phyloP scores from a whole-genome alignment of 148 eudicot genomes.

The Polygonum maritimum region DNA sequence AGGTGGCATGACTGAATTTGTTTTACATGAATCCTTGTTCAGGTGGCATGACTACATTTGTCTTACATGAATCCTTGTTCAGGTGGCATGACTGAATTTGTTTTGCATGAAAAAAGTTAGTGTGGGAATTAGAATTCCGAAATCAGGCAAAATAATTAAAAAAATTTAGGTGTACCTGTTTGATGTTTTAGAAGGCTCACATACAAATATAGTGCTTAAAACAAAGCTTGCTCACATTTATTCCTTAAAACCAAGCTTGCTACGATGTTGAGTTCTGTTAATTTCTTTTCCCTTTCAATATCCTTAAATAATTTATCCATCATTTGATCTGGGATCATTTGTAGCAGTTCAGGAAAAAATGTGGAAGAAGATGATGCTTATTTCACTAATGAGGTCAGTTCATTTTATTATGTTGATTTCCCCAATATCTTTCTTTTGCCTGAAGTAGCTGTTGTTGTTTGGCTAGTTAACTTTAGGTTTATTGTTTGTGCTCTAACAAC shows the following conservation, averaged over 20 bases:
- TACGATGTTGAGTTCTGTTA: neutral
- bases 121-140: neutral
- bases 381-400: conserved; percentile 49
- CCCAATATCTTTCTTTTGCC: conserved; percentile 1
- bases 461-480: conserved; percentile 4
- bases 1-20: conserved; percentile 33
- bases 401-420: conserved; percentile 14
- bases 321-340: conserved; percentile 6
- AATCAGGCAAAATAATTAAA: neutral
- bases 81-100: neutral
- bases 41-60: neutral
- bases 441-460: conserved; percentile 7
- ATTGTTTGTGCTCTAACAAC: conserved; percentile 17
- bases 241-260: neutral
- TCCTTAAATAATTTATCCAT: neutral
- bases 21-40: neutral
- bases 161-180: neutral
- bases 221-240: neutral
- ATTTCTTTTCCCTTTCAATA: neutral
- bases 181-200: neutral
- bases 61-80: neutral
- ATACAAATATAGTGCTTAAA: neutral
- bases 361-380: conserved; percentile 47
- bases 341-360: conserved; percentile 70
- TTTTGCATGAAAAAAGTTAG: neutral